These are phyloP conservation scores for Phialophora expanda DNA, from an alignment of 2,329 filamentous ascomycete genomes.

Conservation along the genomic window DNA sequence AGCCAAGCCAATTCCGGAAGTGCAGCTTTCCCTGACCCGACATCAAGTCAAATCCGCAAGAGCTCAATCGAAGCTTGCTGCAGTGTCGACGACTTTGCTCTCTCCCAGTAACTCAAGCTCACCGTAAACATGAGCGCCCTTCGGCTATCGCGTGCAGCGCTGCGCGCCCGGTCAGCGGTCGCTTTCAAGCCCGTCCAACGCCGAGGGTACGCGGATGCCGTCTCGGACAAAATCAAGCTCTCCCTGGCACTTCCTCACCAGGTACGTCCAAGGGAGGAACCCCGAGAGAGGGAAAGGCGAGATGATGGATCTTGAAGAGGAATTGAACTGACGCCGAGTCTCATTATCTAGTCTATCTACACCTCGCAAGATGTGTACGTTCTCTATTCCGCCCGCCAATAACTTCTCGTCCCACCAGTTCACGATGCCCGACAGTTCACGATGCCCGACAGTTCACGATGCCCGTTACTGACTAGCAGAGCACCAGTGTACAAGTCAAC, in stretches of 20 bases:
- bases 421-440: slow-evolving; percentile 20
- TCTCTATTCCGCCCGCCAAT: slow-evolving; percentile 11
- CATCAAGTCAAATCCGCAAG: slow-evolving; percentile 22
- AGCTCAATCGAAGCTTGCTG: slow-evolving; percentile 34
- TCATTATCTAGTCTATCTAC: slow-evolving; percentile 65
- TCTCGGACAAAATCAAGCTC: slow-evolving; percentile 95
- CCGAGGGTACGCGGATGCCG: slow-evolving; percentile 88
- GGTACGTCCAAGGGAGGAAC: slow-evolving; percentile 65
- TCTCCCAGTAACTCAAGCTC: slow-evolving; percentile 5
- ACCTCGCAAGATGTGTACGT: slow-evolving; percentile 73
- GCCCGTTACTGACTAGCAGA: slow-evolving; percentile 2
- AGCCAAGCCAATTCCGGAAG: slow-evolving; percentile 20
- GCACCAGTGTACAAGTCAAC: slow-evolving; percentile 84
- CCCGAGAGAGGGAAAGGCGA: neutral
- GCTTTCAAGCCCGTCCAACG: slow-evolving; percentile 78
- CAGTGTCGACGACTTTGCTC: slow-evolving; percentile 8
- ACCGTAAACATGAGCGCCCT: slow-evolving; percentile 84
- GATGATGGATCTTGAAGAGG: neutral
- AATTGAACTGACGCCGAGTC: neutral
- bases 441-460: slow-evolving; percentile 11
- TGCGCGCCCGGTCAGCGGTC: slow-evolving; percentile 74
- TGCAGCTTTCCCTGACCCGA: slow-evolving; percentile 27
- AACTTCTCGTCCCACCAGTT: neutral
- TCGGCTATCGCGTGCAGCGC: slow-evolving; percentile 86
- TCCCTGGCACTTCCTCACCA: slow-evolving; percentile 97